phyloP scores from a whole-genome alignment of 257 asterid genomes.

The Ilex asprella region DNA sequence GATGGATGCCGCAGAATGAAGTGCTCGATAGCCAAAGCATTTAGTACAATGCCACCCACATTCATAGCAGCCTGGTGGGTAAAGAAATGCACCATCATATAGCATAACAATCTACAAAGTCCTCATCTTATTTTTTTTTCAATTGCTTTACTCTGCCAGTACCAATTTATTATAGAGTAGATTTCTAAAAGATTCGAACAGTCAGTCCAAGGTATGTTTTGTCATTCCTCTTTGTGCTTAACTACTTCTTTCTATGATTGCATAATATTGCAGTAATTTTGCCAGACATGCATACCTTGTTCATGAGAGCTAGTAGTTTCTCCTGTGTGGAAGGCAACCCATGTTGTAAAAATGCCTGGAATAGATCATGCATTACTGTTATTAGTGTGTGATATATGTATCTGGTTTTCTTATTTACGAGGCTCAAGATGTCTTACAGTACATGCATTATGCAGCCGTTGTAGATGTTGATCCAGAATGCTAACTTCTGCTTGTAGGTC shows the following conservation, averaged over 20 bases:
- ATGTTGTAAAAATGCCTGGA: constrained; percentile 74
- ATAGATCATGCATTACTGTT: constrained; percentile 8
- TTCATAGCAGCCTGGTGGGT: constrained; percentile 59
- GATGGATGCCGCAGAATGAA: constrained; percentile 83
- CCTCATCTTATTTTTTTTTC: neutral
- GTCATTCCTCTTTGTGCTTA: neutral
- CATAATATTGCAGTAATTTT: too few species aligned
- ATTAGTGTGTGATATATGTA: neutral
- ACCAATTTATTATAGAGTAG: neutral
- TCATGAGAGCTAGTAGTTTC: constrained; percentile 48
- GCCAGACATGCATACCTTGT: constrained; percentile 42
- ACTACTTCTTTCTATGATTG: neutral
- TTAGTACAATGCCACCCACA: constrained; percentile 67
- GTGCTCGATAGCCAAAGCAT: constrained; percentile 77
- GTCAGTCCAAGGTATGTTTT: neutral
- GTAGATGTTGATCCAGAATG: constrained; percentile 87
- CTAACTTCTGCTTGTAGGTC: constrained; percentile 85
- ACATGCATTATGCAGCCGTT: constrained; percentile 90
- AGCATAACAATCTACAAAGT: neutral
- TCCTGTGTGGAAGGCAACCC: constrained; percentile 78
- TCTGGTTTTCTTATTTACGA: neutral
- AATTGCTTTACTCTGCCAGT: neutral
- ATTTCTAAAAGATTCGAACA: neutral
- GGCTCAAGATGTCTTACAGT: constrained; percentile 30
- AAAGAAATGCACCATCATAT: neutral